These are phyloP conservation scores for Lecanicillium sp. DNA, from an alignment of 2,329 filamentous ascomycete species.

Conservation along the genomic window DNA sequence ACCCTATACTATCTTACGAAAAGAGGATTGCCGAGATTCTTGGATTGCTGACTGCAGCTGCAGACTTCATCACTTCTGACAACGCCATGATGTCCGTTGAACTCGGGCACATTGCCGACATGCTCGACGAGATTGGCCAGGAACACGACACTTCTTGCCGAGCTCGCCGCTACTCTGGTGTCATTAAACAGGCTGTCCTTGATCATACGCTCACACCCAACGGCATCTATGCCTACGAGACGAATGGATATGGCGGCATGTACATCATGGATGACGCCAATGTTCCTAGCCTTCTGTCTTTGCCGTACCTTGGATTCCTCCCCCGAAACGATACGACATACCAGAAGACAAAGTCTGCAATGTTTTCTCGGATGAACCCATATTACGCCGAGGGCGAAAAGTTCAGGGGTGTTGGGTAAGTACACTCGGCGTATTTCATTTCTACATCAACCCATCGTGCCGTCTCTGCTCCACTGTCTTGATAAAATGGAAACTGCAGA, in stretches of 20 bases:
- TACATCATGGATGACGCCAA: conserved; percentile 68
- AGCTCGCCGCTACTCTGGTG: conserved; percentile 31
- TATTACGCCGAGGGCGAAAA: conserved; percentile 45
- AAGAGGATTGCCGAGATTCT: no score
- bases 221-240: conserved; percentile 68
- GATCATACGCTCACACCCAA: conserved; percentile 37
- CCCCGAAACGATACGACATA: conserved; percentile 56
- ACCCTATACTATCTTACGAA: conserved; percentile 48
- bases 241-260: conserved; percentile 61
- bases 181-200: conserved; percentile 60
- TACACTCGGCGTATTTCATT: no score
- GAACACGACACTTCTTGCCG: conserved; percentile 55
- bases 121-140: conserved; percentile 60
- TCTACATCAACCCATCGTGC: no score
- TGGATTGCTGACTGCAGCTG: no score
- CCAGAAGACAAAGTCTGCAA: conserved; percentile 70
- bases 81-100: conserved; percentile 32
- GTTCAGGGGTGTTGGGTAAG: conserved; percentile 19
- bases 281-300: conserved; percentile 56
- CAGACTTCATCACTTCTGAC: conserved; percentile 37
- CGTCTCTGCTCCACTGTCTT: not conserved
- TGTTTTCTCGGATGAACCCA: conserved; percentile 67
- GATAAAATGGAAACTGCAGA: no score
- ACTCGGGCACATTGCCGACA: conserved; percentile 50
- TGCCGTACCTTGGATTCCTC: conserved; percentile 56